Conservation (phyloP, 169 alveolate genomes). For the Eimeria maxima region DNA sequence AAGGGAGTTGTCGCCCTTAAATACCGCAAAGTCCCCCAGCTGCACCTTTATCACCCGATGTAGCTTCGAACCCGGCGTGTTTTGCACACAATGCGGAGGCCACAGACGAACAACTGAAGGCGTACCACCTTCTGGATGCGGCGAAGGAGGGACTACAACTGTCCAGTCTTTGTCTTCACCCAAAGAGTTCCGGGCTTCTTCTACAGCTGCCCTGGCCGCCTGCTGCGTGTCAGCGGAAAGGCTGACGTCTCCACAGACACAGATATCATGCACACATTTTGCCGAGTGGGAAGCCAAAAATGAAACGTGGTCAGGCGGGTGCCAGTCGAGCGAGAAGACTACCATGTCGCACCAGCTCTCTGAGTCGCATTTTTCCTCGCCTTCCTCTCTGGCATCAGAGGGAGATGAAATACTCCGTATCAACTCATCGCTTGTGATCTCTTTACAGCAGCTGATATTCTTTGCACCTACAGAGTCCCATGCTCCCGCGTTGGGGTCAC, state of each 20-base stretch:
- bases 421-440: not conserved
- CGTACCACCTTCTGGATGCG: not conserved
- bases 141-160: slow-evolving; percentile 5
- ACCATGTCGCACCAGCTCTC: slow-evolving; percentile 51
- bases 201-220: slow-evolving; percentile 42
- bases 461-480: not conserved
- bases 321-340: slow-evolving; percentile 73
- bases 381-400: not conserved
- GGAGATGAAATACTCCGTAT: not conserved
- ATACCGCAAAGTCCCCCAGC: slow-evolving; percentile 22
- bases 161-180: slow-evolving; percentile 20
- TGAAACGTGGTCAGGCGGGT: slow-evolving; percentile 77
- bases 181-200: not conserved
- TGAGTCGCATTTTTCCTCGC: not conserved
- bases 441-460: not conserved
- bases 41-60: slow-evolving; percentile 29
- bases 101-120: slow-evolving; percentile 45
- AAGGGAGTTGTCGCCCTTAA: slow-evolving; percentile 39
- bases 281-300: slow-evolving; percentile 66
- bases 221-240: not conserved
- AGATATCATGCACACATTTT: slow-evolving; percentile 36
- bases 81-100: slow-evolving; percentile 80
- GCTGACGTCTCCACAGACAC: slow-evolving; percentile 60
- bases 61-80: slow-evolving; percentile 70
- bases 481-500: not conserved